Conservation (phyloP, 73 alveolate genomes). For the Durusdinium trenchii region DNA sequence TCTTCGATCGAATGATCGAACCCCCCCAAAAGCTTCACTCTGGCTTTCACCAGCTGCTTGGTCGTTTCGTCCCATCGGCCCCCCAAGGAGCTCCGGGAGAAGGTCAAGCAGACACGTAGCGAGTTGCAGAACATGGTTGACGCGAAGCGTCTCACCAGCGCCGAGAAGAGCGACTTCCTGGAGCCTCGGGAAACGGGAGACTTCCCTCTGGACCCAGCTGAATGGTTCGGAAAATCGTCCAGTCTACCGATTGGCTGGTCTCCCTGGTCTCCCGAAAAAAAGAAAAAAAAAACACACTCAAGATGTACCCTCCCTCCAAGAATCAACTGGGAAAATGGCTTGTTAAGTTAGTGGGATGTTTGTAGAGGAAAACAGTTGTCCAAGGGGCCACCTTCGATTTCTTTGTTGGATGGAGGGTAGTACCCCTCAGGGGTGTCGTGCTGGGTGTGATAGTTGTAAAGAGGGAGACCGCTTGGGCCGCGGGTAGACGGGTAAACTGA, state of each 20-base stretch:
- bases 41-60: neutral
- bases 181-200: too few species aligned
- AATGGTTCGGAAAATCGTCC: neutral
- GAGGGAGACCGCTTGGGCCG: too few species aligned
- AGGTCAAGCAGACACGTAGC: neutral
- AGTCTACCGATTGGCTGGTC: neutral
- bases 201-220: neutral
- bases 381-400: neutral
- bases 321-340: neutral
- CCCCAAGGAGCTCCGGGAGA: slow-evolving; percentile 15
- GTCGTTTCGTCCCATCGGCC: too few species aligned
- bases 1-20: too few species aligned
- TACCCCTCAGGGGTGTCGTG: neutral
- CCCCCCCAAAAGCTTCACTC: too few species aligned
- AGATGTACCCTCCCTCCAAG: too few species aligned
- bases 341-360: neutral
- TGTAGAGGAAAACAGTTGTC: too few species aligned
- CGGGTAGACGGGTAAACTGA: too few species aligned
- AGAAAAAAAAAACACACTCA: too few species aligned
- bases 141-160: slow-evolving; percentile 21
- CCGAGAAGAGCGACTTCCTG: neutral
- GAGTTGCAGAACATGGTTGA: slow-evolving; percentile 70
- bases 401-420: neutral
- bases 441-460: too few species aligned
- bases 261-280: too few species aligned